Percentiles rank a stretch among this genome's conserved stretches.
Evolutionary conservation across 345 rosid genomes (phyloP).

Genomic region (Murraya koenigii): DNA sequence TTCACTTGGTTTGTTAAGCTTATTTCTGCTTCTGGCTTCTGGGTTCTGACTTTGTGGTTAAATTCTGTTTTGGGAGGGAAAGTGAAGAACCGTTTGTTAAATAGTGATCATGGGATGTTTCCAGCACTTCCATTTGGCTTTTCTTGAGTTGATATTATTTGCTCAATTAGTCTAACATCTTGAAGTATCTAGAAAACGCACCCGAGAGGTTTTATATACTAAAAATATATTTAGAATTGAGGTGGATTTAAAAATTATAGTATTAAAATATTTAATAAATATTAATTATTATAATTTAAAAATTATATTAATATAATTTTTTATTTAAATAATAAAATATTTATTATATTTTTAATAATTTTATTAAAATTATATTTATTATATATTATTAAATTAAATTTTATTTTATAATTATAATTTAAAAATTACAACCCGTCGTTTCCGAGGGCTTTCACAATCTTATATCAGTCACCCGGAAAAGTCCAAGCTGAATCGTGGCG

Average conservation of each 20-base stretch:
- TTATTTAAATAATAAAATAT: no score
- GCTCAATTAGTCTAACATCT: background rate
- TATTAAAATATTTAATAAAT: no score
- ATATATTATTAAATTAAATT: no score
- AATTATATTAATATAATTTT: no score
- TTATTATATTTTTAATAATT: no score
- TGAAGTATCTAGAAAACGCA: conserved; percentile 18
- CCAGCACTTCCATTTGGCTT: conserved; percentile 19
- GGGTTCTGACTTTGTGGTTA: background rate
- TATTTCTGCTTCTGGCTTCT: background rate
- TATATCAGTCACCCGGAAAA: background rate
- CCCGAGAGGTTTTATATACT: background rate
- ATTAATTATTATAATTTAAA: no score
- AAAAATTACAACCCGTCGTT: no score
- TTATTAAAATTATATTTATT: no score
- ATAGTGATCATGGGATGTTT: conserved; percentile 14
- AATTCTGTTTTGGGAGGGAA: conserved; percentile 5
- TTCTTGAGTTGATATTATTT: background rate
- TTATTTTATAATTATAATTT: no score
- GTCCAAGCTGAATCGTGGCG: background rate
- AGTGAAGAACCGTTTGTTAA: conserved; percentile 2
- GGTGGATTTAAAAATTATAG: no score
- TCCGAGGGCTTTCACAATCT: background rate
- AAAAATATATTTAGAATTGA: no score
- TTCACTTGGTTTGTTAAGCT: background rate